Conservation (phyloP, 1,284 basidiomycete species). For the Coriolopsis trogii region DNA sequence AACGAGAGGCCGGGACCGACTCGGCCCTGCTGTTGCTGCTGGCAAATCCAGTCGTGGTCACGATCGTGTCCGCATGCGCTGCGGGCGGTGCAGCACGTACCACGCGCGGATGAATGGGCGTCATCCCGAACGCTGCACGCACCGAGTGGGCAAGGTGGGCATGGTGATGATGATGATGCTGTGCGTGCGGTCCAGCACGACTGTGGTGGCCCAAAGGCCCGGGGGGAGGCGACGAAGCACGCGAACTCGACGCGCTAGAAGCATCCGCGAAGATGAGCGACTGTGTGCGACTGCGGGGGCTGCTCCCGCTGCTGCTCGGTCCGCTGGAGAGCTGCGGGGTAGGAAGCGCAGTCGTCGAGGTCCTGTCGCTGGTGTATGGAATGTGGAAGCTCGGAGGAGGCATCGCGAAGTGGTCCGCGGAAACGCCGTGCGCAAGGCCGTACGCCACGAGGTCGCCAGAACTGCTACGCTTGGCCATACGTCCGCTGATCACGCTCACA, state of each 20-base stretch:
- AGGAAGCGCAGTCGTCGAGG: slow-evolving; percentile 40
- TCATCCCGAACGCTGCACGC: slow-evolving; percentile 87
- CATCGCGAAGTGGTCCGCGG: slow-evolving; percentile 22
- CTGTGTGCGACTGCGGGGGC: slow-evolving; percentile 48
- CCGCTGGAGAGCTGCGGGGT: slow-evolving; percentile 67
- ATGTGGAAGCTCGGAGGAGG: slow-evolving; percentile 27
- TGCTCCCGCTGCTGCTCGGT: slow-evolving; percentile 59
- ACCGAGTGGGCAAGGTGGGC: slow-evolving; percentile 80
- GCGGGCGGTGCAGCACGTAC: slow-evolving; percentile 33
- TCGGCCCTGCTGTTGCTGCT: no score
- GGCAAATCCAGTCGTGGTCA: no score
- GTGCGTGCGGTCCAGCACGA: slow-evolving; percentile 10
- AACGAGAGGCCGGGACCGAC: slow-evolving; percentile 55
- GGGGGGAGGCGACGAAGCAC: slow-evolving; percentile 52
- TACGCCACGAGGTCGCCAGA: slow-evolving; percentile 35
- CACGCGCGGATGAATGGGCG: slow-evolving; percentile 68
- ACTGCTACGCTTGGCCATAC: slow-evolving; percentile 36
- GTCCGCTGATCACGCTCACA: slow-evolving; percentile 30
- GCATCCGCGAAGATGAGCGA: slow-evolving; percentile 37
- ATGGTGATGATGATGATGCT: slow-evolving; percentile 38
- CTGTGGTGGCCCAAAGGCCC: slow-evolving; percentile 3
- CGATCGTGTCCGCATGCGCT: slow-evolving; percentile 39
- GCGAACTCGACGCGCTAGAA: slow-evolving; percentile 48
- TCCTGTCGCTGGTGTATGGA: slow-evolving; percentile 39
- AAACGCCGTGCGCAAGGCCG: slow-evolving; percentile 18